Conservation (phyloP, 148 eudicot genomes). For the Silene uniflora region DNA sequence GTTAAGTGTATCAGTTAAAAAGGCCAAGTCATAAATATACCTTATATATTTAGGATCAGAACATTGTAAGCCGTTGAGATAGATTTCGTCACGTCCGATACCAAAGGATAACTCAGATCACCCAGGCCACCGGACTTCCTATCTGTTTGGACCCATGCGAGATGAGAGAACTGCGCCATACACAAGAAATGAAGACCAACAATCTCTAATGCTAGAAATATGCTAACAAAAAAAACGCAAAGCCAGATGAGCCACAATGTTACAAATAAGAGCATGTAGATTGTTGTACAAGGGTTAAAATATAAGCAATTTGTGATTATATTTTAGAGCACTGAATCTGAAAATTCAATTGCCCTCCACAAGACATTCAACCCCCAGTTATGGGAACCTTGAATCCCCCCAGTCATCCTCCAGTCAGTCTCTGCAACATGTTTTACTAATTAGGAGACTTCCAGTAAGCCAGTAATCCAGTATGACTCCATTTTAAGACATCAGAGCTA, state of each 20-base stretch:
- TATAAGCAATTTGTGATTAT: too few relatives aligned
- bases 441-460: neutral
- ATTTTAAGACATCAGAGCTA: too few relatives aligned
- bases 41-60: constrained; percentile 86
- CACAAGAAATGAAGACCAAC: constrained; percentile 3
- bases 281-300: neutral
- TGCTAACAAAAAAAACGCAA: neutral
- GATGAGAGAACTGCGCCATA: constrained; percentile 80
- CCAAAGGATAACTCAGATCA: constrained; percentile 75
- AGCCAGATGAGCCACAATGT: neutral
- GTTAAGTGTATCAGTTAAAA: too few relatives aligned
- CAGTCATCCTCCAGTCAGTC: neutral
- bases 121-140: constrained; percentile 97
- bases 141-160: constrained; percentile 98
- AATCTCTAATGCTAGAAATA: neutral
- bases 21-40: constrained; percentile 35
- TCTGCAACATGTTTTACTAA: neutral
- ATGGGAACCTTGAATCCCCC: too few relatives aligned
- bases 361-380: neutral
- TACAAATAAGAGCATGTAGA: neutral
- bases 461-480: too few relatives aligned
- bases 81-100: constrained; percentile 93
- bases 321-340: too few relatives aligned
- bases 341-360: neutral
- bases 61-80: constrained; percentile 71